phyloP scores from a whole-genome alignment of 1,284 basidiomycete species.

The Malassezia slooffiae region DNA sequence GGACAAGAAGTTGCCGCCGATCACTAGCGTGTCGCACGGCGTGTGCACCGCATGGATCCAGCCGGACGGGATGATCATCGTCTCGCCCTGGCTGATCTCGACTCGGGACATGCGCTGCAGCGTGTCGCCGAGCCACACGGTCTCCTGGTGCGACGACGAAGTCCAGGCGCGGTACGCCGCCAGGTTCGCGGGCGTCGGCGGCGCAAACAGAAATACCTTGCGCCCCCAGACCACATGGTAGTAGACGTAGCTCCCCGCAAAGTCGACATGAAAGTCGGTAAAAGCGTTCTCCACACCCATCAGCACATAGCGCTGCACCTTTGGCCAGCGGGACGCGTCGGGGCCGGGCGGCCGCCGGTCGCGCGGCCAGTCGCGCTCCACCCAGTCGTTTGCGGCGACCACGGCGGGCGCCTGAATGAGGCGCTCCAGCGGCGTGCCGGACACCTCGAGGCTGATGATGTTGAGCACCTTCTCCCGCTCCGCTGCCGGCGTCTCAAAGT shows the following conservation, averaged over 20 bases:
- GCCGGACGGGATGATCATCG: conserved; percentile 60
- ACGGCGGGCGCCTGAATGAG: conserved; percentile 65
- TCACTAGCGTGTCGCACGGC: conserved; percentile 79
- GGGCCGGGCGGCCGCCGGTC: conserved; percentile 25
- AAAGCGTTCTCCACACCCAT: conserved; percentile 74
- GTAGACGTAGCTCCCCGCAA: conserved; percentile 26
- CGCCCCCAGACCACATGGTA: conserved; percentile 33
- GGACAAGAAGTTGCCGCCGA: conserved; percentile 70
- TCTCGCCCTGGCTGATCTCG: conserved; percentile 69
- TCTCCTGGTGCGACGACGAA: conserved; percentile 63
- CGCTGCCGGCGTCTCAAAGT: conserved; percentile 59
- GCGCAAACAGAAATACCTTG: conserved; percentile 81
- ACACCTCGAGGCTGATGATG: conserved; percentile 77
- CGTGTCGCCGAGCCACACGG: conserved; percentile 80
- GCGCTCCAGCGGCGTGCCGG: conserved; percentile 63
- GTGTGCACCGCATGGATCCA: conserved; percentile 97
- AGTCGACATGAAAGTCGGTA: conserved; percentile 51
- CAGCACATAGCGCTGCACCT: conserved; percentile 88
- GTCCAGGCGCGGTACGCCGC: conserved; percentile 73
- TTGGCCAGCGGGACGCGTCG: conserved; percentile 57
- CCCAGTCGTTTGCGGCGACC: conserved; percentile 78
- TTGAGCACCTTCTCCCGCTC: conserved; percentile 62
- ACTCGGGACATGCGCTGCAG: conserved; percentile 78
- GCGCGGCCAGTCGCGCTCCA: conserved; percentile 80
- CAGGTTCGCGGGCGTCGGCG: conserved; percentile 74